These are phyloP conservation scores for California macrophylla DNA, from an alignment of 441 rosid species.

Conservation along the genomic window DNA sequence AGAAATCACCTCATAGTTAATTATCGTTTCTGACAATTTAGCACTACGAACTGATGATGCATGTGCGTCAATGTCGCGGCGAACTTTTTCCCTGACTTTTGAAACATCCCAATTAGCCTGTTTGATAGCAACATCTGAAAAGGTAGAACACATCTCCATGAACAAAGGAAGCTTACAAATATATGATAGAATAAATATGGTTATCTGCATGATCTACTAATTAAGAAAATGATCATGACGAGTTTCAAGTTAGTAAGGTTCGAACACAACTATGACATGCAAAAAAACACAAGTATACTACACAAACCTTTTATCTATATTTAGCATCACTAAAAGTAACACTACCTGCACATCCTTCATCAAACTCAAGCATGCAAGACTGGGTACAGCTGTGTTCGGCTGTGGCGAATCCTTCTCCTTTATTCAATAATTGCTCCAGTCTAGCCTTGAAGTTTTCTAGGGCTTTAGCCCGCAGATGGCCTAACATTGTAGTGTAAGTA, in stretches of 20 bases:
- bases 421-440: conserved; percentile 39
- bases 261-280: background rate
- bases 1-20: conserved; percentile 45
- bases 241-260: background rate
- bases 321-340: background rate
- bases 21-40: conserved; percentile 45
- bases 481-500: conserved; percentile 44
- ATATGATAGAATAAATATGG: background rate
- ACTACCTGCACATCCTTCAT: conserved; percentile 61
- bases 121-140: conserved; percentile 48
- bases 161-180: background rate
- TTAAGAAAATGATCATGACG: background rate
- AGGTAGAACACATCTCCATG: conserved; percentile 11
- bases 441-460: conserved; percentile 45
- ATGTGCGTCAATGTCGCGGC: conserved; percentile 49
- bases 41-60: conserved; percentile 34
- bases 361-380: conserved; percentile 50
- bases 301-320: background rate
- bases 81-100: conserved; percentile 52
- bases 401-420: conserved; percentile 56
- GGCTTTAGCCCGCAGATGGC: conserved; percentile 45
- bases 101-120: conserved; percentile 66
- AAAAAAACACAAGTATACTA: background rate
- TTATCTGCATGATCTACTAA: background rate
- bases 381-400: conserved; percentile 40